Conservation (phyloP, 225 moss, liverwort and hornwort species). For the Climacium dendroides region DNA sequence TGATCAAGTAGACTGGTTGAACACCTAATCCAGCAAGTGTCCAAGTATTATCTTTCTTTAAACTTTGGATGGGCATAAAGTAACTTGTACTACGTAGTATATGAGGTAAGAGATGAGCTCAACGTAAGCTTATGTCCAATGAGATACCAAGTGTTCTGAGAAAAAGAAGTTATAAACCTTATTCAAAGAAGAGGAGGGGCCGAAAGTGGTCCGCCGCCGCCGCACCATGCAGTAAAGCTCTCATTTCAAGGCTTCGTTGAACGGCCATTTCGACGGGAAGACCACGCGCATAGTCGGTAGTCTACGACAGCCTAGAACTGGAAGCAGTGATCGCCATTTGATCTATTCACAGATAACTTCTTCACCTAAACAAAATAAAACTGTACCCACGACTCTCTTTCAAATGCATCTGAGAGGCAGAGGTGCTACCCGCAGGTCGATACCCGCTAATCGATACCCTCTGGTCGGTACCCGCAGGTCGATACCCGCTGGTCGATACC, state of each 20-base stretch:
- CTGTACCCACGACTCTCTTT: no score
- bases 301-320: neutral
- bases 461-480: no score
- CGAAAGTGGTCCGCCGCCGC: no score
- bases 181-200: no score
- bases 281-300: neutral
- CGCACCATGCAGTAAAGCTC: no score
- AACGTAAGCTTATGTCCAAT: neutral
- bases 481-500: no score
- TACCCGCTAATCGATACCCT: no score
- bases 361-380: neutral
- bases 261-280: neutral
- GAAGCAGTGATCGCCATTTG: neutral
- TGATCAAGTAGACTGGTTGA: neutral
- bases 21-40: neutral
- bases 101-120: neutral
- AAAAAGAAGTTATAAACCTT: neutral
- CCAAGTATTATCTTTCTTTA: neutral
- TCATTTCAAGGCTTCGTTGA: neutral
- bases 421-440: no score
- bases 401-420: no score
- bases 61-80: neutral
- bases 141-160: neutral
- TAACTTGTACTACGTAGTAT: neutral
- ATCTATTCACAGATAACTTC: neutral